Evolutionary conservation across 768 basidiomycete genomes (phyloP), one percentile per base, ranked within the genome.

Genomic region (Bullera alba): DNA sequence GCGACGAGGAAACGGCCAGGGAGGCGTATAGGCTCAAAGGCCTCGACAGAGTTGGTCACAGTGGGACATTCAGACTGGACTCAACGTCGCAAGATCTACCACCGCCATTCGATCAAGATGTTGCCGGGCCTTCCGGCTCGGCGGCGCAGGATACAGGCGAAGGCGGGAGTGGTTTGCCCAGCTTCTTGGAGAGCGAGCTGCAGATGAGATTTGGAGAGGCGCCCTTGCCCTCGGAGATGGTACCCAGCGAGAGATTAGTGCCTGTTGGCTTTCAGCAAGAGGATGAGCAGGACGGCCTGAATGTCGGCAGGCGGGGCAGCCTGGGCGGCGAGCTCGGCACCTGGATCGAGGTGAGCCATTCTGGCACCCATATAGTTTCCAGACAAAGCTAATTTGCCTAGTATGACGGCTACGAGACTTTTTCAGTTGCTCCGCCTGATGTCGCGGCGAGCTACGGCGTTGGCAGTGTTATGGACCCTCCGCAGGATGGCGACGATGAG

Each of bases 351-450:
- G 65, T 67, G 49, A 51, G 61, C 15, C 10, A 2, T 38, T 12
- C 7, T 30, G 16, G 10, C 10, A 17, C 15, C 30, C 14, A 19
- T 34, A 36, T 34, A 29, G 14, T 23, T 22, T 26, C 42, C 12
- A 4, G 30, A 2, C 4, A 8, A 1, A 8, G 49, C 51, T 53
- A 38, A 57, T 10, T 14, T 49, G n/a, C 14, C 17, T 16, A 72
- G 62, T 70, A 67, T 47, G 70, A 72, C 46, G 70, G 70, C 1
- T 72, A 72, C 44, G 70, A 72, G 52, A 70, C 66, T 3, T 72
- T 72, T 49, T 68, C 66, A 2, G 58, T 66, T 5, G 60, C 61
- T 4, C 70, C 70, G 10, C 70, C 70, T 3, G 48, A 59, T 23
- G 58, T 62, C 19, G 32, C 56, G 17, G 66, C 53, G 14, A 65